Base-by-base conservation (phyloP, 768 basidiomycete genomes). In the Gyrodon lividus region DNA sequence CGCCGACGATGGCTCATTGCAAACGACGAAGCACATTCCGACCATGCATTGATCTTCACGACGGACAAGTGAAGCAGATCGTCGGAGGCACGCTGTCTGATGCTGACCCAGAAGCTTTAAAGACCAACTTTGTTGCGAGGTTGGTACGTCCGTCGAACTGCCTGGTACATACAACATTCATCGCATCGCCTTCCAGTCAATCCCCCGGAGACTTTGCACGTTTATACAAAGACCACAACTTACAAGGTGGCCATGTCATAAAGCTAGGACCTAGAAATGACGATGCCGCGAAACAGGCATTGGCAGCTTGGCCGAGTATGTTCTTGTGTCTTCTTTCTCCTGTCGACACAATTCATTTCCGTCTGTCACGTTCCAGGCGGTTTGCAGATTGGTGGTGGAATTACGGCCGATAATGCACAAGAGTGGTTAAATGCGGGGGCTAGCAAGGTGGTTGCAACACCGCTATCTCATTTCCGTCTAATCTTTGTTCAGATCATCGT, bases 31-130 rank as follows among this genome's bases (percentile, higher is more conserved):
- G 78, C 60, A 67, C 78, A 43, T 96, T 97, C 74, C 78, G 87
- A 50, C 97, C 97, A 17, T 99, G 97, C 67, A 98, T 99, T 61
- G 97, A 99, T 70, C 80, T 99, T 14, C 97, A 99, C 71, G 80
- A 86, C 52, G 97, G 97, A 5, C 78, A 92, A 61, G 97, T 99
- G 51, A 98, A 98, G 72, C 97, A 99, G 72, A 98, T 99, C 48
- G 91, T 99, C 13, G 97, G 97, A 38, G 92, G 95, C 4, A 95
- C 93, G 4, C 78, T 99, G 26, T 89, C 88, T 17, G 87, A 92
- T 45, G 59, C 69, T 20, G 66, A 79, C 30, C 81, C 87, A 6
- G 71, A 76, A 20, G 66, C 65, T 35, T 76, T 97, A 58, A 81
- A 80, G 68, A 95, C 92, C 19, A 98, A 99, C 68, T 98, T 95